Evolutionary conservation across 2,329 filamentous ascomycete genomes (phyloP), one percentile per base, ranked within the genome.

Genomic region (Fusarium udum): DNA sequence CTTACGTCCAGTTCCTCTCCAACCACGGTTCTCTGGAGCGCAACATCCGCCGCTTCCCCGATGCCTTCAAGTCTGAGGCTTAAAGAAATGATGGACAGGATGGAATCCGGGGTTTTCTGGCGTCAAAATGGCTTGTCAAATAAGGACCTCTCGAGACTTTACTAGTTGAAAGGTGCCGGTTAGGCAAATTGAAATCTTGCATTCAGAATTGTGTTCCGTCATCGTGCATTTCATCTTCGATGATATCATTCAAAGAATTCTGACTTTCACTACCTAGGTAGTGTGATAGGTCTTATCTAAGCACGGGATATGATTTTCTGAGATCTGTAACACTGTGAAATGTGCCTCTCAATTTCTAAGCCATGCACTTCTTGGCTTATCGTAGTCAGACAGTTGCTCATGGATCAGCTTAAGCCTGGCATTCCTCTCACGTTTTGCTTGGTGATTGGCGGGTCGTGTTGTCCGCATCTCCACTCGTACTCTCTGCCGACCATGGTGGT

Each of bases 1-100:
- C 96, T 82, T 99, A 99, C 88, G 96, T 99, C 80, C 95, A 99
- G 90, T 99, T 99, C 93, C 92, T 98, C 81, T 90, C 90, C 88
- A 97, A 97, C 91, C 92, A 97, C 88, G 96, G 96, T 82, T 89
- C 87, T 81, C 88, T 99, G 78, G 90, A 88, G 84, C 80, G 93
- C 80, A 99, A 99, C 92, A 92, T 99, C 84, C 92, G 91, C 87
- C 91, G 94, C 81, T 99, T 98, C 94, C 96, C 96, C 80, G 92
- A 93, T 75, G 96, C 96, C 83, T 99, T 97, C 88, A 86, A 86
- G 74, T 80, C 82, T 53, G 85, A 87, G 83, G 87, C 85, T 83
- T 89, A 85, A 80, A 79, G 89, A 84, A 80, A 78, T 75, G 78
- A 78, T 79, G 79, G 76, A 77, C 78, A 76, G 74, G 78, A 76